Evolutionary conservation across 768 basidiomycete genomes (phyloP).

Genomic region (Fomitopsis pulvina): DNA sequence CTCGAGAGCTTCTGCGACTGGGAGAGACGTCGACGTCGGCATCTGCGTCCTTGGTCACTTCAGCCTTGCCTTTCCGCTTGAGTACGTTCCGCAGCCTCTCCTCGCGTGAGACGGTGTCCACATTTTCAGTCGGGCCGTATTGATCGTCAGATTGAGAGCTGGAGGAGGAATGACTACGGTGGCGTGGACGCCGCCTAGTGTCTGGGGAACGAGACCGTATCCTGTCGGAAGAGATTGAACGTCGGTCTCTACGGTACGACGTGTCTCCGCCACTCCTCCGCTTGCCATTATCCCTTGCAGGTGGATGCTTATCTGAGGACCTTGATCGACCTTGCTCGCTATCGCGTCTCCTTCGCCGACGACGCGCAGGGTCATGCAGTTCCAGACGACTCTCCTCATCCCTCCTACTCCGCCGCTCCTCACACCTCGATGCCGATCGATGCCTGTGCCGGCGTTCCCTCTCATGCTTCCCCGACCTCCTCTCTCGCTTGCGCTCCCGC

Average conservation of each 20-base stretch:
- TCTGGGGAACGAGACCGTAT: neutral
- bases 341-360: conserved; percentile 2
- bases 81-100: conserved; percentile 27
- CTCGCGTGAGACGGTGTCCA: conserved; percentile 22
- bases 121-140: neutral
- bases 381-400: conserved; percentile 12
- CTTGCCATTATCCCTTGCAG: conserved; percentile 1
- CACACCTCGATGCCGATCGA: conserved; percentile 27
- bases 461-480: conserved; percentile 25
- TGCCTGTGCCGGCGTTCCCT: conserved; percentile 18
- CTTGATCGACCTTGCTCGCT: neutral
- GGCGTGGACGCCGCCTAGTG: neutral
- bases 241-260: conserved; percentile 2
- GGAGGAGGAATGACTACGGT: neutral
- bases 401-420: conserved; percentile 13
- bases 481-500: conserved; percentile 31
- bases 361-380: neutral
- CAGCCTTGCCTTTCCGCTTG: conserved; percentile 20
- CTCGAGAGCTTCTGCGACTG: conserved; percentile 5
- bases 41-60: conserved; percentile 1
- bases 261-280: conserved; percentile 7
- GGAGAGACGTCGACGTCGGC: neutral
- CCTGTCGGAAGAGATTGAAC: neutral
- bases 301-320: neutral
- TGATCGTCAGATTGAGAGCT: conserved; percentile 1